Percentiles rank a stretch among this genome's conserved stretches.
Evolutionary conservation across 129 eudicot genomes (phyloP).

Genomic region (Centella asiatica): DNA sequence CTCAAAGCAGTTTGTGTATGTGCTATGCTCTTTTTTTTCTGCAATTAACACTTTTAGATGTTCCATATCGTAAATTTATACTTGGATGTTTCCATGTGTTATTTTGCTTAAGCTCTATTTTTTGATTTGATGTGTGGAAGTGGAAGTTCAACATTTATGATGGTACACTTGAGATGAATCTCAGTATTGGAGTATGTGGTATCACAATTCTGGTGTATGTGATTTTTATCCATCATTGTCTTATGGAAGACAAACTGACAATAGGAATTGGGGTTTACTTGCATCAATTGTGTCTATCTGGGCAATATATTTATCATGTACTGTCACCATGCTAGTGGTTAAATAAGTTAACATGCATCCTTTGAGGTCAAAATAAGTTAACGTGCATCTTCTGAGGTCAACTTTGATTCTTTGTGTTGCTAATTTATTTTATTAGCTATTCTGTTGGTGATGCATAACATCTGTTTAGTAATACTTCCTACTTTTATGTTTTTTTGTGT

Average conservation of each 20-base stretch:
- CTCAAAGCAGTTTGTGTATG: constrained; percentile 66
- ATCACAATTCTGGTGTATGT: too few relatives aligned
- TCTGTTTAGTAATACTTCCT: not conserved
- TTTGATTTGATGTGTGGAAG: not conserved
- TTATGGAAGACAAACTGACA: too few relatives aligned
- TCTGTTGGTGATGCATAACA: too few relatives aligned
- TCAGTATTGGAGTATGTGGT: too few relatives aligned
- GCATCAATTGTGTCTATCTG: too few relatives aligned
- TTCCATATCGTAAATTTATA: not conserved
- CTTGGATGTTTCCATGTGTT: constrained; percentile 1
- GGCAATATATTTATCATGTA: not conserved
- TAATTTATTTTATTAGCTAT: too few relatives aligned
- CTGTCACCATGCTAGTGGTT: not conserved
- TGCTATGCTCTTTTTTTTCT: constrained; percentile 11
- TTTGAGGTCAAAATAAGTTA: too few relatives aligned
- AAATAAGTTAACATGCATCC: not conserved
- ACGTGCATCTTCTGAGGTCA: too few relatives aligned
- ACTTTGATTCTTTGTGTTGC: too few relatives aligned
- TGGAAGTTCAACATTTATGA: not conserved
- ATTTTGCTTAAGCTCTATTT: not conserved
- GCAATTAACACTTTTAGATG: constrained; percentile 2
- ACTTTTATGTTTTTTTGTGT: not conserved
- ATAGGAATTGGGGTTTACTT: too few relatives aligned
- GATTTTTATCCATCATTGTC: too few relatives aligned
- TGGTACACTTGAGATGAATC: not conserved